Percentiles rank a stretch among this genome's conserved stretches.
Evolutionary conservation across 352 stramenopile genomes (phyloP).

Genomic region (Stramenopiles sp.): DNA sequence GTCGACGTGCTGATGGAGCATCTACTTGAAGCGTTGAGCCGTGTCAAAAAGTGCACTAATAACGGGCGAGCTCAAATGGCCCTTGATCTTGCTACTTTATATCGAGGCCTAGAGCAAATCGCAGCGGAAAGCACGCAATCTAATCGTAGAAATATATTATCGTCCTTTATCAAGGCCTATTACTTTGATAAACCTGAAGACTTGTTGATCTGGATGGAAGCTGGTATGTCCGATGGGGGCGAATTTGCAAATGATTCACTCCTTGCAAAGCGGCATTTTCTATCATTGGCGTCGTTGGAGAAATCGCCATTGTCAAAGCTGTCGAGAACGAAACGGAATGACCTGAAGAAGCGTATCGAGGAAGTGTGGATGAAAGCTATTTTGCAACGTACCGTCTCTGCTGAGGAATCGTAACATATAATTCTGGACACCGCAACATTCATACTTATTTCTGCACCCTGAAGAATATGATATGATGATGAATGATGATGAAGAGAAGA

Average conservation of each 20-base stretch:
- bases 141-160: slow-evolving; percentile 1
- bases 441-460: too few species aligned
- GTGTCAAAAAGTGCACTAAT: slow-evolving; percentile 6
- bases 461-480: too few species aligned
- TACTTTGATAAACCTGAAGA: slow-evolving; percentile 9
- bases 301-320: slow-evolving; percentile 1
- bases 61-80: slow-evolving; percentile 7
- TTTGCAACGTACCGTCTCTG: neutral
- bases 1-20: slow-evolving; percentile 9
- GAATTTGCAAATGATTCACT: neutral
- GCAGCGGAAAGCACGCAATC: neutral
- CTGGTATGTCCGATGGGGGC: neutral
- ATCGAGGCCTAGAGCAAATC: slow-evolving; percentile 8
- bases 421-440: too few species aligned
- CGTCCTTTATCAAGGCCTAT: slow-evolving; percentile 8
- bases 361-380: slow-evolving; percentile 7
- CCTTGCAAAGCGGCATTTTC: neutral
- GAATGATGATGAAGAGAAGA: too few species aligned
- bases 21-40: neutral
- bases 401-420: neutral
- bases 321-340: neutral
- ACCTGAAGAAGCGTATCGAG: neutral
- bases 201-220: neutral
- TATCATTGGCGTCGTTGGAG: neutral
- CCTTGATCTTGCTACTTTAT: neutral